Evolutionary conservation across 257 asterid genomes (phyloP).

Genomic region (Thymus quinquecostatus): DNA sequence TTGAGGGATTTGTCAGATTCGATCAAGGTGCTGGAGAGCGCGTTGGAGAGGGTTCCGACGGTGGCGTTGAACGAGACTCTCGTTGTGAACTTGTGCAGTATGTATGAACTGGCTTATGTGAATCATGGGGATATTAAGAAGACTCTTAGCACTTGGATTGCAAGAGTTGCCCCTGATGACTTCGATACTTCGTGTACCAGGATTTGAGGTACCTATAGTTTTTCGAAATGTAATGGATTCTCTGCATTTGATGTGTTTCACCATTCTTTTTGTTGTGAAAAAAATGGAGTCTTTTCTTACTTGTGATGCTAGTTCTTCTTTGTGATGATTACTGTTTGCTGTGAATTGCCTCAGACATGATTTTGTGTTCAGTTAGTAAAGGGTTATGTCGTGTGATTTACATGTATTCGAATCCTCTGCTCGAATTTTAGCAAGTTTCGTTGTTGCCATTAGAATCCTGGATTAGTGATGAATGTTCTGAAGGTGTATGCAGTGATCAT

Average conservation of each 20-base stretch:
- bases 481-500: neutral
- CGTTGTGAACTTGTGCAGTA: slow-evolving; percentile 93
- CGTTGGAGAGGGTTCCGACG: slow-evolving; percentile 93
- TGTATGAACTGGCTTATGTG: slow-evolving; percentile 97
- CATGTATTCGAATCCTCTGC: slow-evolving; percentile 4
- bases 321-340: slow-evolving; percentile 13
- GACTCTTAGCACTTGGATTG: slow-evolving; percentile 96
- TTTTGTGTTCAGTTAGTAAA: neutral
- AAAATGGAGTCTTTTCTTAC: slow-evolving; percentile 9
- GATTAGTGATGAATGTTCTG: neutral
- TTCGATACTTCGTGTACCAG: slow-evolving; percentile 88
- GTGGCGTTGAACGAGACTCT: slow-evolving; percentile 82
- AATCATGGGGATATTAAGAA: slow-evolving; percentile 82
- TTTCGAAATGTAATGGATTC: slow-evolving; percentile 16
- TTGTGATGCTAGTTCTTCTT: slow-evolving; percentile 8
- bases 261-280: slow-evolving; percentile 31
- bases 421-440: neutral
- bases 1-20: slow-evolving; percentile 94
- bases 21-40: slow-evolving; percentile 90
- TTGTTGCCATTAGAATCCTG: neutral
- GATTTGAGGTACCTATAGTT: slow-evolving; percentile 55
- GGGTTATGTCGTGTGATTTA: neutral
- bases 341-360: neutral
- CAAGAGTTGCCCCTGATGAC: slow-evolving; percentile 97
- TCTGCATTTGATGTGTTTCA: slow-evolving; percentile 27